A percentile compares a stretch with the other conserved stretches of the same genome.
phyloP scores from a whole-genome alignment of 371 early-diverging fungal genomes.

The Rozella allomycis region DNA sequence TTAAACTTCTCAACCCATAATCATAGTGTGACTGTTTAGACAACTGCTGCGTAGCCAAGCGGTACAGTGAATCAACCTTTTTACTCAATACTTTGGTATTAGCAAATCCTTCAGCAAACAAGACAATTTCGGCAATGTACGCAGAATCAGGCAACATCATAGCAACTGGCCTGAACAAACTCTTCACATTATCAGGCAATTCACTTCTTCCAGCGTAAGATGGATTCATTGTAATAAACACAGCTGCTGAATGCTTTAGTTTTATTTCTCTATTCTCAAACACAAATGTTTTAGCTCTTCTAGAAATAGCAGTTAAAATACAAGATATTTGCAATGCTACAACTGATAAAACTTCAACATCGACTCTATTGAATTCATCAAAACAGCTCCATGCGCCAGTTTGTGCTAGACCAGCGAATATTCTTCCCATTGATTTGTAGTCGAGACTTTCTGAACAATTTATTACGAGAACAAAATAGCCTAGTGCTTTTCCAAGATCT shows the following conservation, averaged over 20 bases:
- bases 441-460: conserved; percentile 5
- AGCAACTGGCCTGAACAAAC: neutral
- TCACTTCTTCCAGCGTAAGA: neutral
- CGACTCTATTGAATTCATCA: conserved; percentile 3
- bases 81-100: conserved; percentile 24
- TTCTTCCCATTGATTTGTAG: conserved; percentile 7
- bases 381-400: conserved; percentile 31
- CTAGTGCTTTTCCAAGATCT: neutral
- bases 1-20: conserved; percentile 10
- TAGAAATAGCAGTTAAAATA: neutral
- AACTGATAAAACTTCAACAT: conserved; percentile 36
- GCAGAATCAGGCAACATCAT: conserved; percentile 12
- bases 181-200: conserved; percentile 1
- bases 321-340: conserved; percentile 20
- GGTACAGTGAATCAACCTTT: conserved; percentile 28
- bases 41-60: conserved; percentile 23
- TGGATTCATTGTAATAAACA: conserved; percentile 1
- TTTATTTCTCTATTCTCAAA: neutral
- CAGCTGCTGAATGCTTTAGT: neutral
- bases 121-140: conserved; percentile 32
- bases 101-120: conserved; percentile 32
- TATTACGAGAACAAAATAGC: conserved; percentile 4
- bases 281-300: neutral
- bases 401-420: conserved; percentile 26
- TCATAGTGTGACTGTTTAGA: conserved; percentile 36